A percentile compares a stretch with the other conserved stretches of the same genome.
These are phyloP conservation scores for Starmerella bacillaris DNA, from an alignment of 805 yeast species.

Conservation along the genomic window DNA sequence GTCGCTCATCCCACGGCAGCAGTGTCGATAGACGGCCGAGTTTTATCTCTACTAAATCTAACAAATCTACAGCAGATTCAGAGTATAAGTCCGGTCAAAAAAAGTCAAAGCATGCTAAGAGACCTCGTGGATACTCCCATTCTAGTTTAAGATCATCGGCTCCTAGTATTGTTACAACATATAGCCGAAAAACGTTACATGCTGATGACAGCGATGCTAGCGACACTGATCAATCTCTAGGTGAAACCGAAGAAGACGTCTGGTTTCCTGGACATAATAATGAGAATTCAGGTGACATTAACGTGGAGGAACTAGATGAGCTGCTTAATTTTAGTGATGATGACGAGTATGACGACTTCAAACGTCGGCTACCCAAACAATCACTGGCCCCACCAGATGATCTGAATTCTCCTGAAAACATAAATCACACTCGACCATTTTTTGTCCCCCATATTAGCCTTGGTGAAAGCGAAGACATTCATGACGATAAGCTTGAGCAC, in stretches of 20 bases:
- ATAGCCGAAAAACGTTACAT: constrained; percentile 9
- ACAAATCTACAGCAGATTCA: constrained; percentile 8
- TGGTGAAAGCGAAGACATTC: neutral
- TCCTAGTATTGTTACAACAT: constrained; percentile 3
- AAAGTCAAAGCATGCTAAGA: constrained; percentile 1
- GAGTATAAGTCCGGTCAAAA: neutral
- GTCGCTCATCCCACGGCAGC: too few relatives aligned
- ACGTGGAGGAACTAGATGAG: constrained; percentile 62
- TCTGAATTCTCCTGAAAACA: too few relatives aligned
- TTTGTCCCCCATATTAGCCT: neutral
- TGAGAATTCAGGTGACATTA: constrained; percentile 46
- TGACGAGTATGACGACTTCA: too few relatives aligned
- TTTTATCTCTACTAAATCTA: constrained; percentile 6
- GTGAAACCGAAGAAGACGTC: constrained; percentile 92
- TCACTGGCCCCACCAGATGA: neutral
- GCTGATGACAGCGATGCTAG: constrained; percentile 18
- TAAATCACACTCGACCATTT: neutral
- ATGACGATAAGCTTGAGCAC: neutral
- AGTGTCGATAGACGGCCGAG: too few relatives aligned
- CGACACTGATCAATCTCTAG: constrained; percentile 25
- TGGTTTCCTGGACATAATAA: constrained; percentile 69
- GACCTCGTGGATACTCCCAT: constrained; percentile 10
- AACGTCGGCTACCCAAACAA: too few relatives aligned
- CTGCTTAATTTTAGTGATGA: constrained; percentile 14
- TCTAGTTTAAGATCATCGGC: constrained; percentile 11